phyloP scores from a whole-genome alignment of 192 early-diverging fungal genomes.

The Piromyces finnis region DNA sequence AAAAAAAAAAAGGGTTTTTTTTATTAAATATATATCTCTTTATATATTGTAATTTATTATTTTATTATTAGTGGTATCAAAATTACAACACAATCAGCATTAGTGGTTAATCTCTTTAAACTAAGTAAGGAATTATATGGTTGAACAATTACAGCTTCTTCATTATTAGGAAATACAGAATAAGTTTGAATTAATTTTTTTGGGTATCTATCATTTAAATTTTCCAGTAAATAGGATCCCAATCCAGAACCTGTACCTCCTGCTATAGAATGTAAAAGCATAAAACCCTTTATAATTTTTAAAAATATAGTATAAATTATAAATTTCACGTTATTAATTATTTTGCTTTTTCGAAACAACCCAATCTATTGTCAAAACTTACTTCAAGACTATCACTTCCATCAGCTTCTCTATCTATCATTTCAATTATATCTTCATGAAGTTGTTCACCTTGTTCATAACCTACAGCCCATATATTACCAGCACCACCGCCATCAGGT shows the following conservation, averaged over 20 bases:
- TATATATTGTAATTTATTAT: too few species aligned
- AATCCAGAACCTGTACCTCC: constrained; percentile 96
- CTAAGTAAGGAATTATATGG: constrained; percentile 92
- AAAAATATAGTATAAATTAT: too few species aligned
- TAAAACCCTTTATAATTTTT: too few species aligned
- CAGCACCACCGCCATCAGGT: constrained; percentile 87
- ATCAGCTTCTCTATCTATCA: constrained; percentile 93
- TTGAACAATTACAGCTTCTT: constrained; percentile 86
- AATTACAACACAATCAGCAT: constrained; percentile 90
- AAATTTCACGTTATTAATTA: too few species aligned
- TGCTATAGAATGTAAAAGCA: constrained; percentile 90
- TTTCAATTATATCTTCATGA: constrained; percentile 83
- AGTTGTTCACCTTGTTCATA: constrained; percentile 74
- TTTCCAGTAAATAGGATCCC: constrained; percentile 80
- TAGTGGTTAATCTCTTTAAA: constrained; percentile 72
- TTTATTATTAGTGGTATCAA: too few species aligned
- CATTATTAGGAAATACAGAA: constrained; percentile 91
- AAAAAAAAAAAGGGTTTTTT: too few species aligned
- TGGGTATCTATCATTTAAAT: constrained; percentile 84
- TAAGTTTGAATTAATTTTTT: constrained; percentile 97
- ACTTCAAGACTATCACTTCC: constrained; percentile 83
- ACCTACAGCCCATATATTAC: constrained; percentile 92
- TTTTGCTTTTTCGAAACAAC: too few species aligned
- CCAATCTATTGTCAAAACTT: not conserved
- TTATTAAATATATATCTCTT: too few species aligned